phyloP scores from a whole-genome alignment of 139 green algal genomes.

The Coelastrella sp. region DNA sequence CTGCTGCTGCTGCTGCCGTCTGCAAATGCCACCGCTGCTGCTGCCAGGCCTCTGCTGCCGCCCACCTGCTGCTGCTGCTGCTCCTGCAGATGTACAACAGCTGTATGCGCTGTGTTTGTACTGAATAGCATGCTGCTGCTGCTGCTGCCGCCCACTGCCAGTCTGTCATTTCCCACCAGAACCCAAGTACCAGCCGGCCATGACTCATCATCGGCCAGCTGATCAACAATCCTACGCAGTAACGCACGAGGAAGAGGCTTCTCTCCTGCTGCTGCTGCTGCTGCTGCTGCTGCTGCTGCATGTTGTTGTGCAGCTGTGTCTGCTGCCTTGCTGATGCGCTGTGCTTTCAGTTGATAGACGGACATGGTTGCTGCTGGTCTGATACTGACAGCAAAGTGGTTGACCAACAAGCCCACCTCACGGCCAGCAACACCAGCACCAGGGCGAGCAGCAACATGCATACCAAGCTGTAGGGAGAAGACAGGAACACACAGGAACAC shows the following conservation, averaged over 20 bases:
- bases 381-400: constrained; percentile 38
- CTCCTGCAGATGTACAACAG: not conserved
- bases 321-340: constrained; percentile 2
- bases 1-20: not conserved
- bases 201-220: not conserved
- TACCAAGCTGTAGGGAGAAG: constrained; percentile 17
- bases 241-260: not conserved
- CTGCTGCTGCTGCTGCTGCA: too few species aligned
- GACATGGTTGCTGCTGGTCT: not conserved
- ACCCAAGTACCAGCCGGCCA: constrained; percentile 21
- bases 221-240: not conserved
- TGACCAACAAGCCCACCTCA: constrained; percentile 38
- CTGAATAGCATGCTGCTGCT: constrained; percentile 6
- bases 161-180: constrained; percentile 1
- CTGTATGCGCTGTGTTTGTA: not conserved
- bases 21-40: not conserved
- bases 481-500: not conserved
- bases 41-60: not conserved
- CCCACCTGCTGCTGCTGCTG: not conserved
- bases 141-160: constrained; percentile 3
- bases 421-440: constrained; percentile 8
- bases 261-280: constrained; percentile 10
- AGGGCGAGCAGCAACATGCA: constrained; percentile 8
- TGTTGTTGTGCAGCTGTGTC: too few species aligned
- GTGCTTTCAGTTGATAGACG: constrained; percentile 5